phyloP scores from a whole-genome alignment of 208 protist genomes.

The Leishmania tropica region DNA sequence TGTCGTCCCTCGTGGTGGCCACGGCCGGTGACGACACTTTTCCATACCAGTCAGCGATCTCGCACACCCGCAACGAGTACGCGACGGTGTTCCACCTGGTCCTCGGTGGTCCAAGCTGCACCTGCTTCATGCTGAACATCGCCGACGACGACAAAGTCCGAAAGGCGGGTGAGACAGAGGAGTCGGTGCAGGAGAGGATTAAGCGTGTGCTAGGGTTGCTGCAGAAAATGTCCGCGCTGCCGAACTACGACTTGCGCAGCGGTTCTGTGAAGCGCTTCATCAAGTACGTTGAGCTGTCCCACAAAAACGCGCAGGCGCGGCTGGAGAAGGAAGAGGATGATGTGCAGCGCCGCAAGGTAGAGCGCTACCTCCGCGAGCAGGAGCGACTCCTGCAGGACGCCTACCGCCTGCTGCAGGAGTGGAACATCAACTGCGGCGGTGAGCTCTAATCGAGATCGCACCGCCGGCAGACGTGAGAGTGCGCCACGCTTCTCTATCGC shows the following conservation, averaged over 20 bases:
- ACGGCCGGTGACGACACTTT: constrained; percentile 55
- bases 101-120: constrained; percentile 66
- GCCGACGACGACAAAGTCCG: constrained; percentile 45
- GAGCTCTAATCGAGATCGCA: constrained; percentile 13
- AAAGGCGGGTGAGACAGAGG: constrained; percentile 30
- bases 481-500: neutral
- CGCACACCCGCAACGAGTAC: constrained; percentile 51
- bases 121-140: constrained; percentile 75
- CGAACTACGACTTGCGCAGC: constrained; percentile 78
- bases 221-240: constrained; percentile 39
- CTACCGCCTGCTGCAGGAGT: constrained; percentile 53
- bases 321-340: constrained; percentile 47
- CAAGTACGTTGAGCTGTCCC: constrained; percentile 59
- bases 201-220: constrained; percentile 48
- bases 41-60: constrained; percentile 56
- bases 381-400: constrained; percentile 47
- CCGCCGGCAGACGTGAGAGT: neutral
- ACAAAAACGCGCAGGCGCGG: constrained; percentile 43
- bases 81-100: constrained; percentile 72
- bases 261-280: constrained; percentile 82
- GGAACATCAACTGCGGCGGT: constrained; percentile 29
- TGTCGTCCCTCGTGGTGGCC: constrained; percentile 71
- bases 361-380: constrained; percentile 68
- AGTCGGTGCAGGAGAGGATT: constrained; percentile 48
- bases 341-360: constrained; percentile 43